A percentile compares a stretch with the other conserved stretches of the same genome.
phyloP scores from a whole-genome alignment of 140 eudicot species.

The Cichorium intybus region DNA sequence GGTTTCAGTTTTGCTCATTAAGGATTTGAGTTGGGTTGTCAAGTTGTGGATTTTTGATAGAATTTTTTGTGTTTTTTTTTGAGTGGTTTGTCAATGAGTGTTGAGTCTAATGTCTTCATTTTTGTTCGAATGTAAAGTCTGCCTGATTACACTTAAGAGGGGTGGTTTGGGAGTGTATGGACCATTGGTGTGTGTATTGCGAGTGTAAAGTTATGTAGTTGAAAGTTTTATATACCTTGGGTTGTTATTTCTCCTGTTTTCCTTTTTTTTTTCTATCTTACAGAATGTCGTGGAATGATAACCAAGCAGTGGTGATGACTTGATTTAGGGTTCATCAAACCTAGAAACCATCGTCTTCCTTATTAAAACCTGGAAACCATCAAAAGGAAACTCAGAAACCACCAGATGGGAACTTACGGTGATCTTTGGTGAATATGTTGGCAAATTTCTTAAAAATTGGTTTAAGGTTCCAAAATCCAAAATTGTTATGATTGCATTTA shows the following conservation, averaged over 20 bases:
- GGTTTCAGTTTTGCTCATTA: constrained; percentile 12
- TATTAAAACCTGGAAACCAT: too few relatives aligned
- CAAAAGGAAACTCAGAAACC: too few relatives aligned
- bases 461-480: too few relatives aligned
- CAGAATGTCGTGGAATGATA: neutral
- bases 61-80: constrained; percentile 12
- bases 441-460: too few relatives aligned
- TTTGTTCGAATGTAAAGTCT: constrained; percentile 27
- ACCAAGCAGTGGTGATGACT: neutral
- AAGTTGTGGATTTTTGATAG: neutral
- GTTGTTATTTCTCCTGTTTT: constrained; percentile 17
- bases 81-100: constrained; percentile 3
- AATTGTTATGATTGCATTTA: too few relatives aligned
- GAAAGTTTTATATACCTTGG: constrained; percentile 12
- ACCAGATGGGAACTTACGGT: too few relatives aligned
- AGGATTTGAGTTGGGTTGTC: constrained; percentile 12
- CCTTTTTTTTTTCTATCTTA: neutral
- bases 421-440: too few relatives aligned
- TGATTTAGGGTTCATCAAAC: neutral
- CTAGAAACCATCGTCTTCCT: neutral
- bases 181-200: constrained; percentile 23
- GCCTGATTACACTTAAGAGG: constrained; percentile 8
- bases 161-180: constrained; percentile 19
- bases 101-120: constrained; percentile 16
- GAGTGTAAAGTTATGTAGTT: constrained; percentile 34